Evolutionary conservation across 2,329 filamentous ascomycete genomes (phyloP).

Genomic region (Tolypocladium inflatum): DNA sequence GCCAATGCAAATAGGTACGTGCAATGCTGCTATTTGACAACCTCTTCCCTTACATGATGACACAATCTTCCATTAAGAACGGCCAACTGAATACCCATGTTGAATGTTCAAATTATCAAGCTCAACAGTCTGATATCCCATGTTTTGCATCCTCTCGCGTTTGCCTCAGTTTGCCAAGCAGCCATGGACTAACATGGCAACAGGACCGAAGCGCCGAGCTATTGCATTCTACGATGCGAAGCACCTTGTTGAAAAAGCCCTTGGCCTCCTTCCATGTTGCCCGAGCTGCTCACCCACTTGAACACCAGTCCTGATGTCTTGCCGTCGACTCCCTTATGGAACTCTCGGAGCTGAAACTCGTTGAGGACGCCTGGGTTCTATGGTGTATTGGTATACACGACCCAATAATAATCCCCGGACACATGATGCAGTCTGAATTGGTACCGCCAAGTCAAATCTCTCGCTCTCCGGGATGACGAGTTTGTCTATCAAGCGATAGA

Average conservation of each 20-base stretch:
- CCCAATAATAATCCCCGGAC: slow-evolving; percentile 17
- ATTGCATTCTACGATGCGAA: background rate
- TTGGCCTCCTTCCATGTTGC: slow-evolving; percentile 1
- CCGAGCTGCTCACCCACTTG: background rate
- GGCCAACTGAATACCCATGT: slow-evolving; percentile 55
- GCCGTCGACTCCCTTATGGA: slow-evolving; percentile 1
- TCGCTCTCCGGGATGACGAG: slow-evolving; percentile 10
- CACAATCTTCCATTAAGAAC: slow-evolving; percentile 50
- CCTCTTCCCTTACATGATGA: slow-evolving; percentile 38
- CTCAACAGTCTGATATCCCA: slow-evolving; percentile 51
- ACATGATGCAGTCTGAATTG: slow-evolving; percentile 14
- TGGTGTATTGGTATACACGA: slow-evolving; percentile 3
- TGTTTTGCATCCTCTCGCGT: background rate
- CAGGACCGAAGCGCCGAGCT: background rate
- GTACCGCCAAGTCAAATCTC: slow-evolving; percentile 8
- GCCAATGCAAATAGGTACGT: background rate
- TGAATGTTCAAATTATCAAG: slow-evolving; percentile 49
- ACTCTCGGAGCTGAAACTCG: slow-evolving; percentile 3
- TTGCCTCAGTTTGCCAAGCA: background rate
- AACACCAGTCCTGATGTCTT: background rate
- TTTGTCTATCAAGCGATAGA: slow-evolving; percentile 18
- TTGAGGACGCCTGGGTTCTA: background rate
- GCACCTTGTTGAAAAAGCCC: slow-evolving; percentile 5
- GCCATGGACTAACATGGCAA: slow-evolving; percentile 13
- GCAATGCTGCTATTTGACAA: background rate